Evolutionary conservation across 768 basidiomycete species (phyloP).

Genomic region (Cystobasidiopsis lactophilus): DNA sequence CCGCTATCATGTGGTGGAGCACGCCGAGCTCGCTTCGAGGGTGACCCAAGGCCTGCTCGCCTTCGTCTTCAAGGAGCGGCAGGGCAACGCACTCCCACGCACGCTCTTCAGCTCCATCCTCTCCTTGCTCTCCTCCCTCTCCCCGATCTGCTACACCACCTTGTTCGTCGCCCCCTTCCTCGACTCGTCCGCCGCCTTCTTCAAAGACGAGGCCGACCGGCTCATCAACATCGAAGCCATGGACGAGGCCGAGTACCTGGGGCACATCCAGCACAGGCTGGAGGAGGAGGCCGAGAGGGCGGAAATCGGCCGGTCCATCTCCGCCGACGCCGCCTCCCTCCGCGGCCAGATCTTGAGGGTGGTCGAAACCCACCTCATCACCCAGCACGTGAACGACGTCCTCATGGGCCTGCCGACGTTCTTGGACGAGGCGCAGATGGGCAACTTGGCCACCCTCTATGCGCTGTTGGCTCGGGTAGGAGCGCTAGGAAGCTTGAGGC

Average conservation of each 20-base stretch:
- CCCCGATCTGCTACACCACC: conserved; percentile 42
- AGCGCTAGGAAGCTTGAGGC: conserved; percentile 34
- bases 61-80: conserved; percentile 42
- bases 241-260: conserved; percentile 24
- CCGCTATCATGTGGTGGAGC: conserved; percentile 33
- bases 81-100: conserved; percentile 72
- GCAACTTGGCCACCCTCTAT: conserved; percentile 36
- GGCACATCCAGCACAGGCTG: conserved; percentile 47
- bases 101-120: conserved; percentile 48
- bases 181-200: conserved; percentile 51
- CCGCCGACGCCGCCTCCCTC: not conserved
- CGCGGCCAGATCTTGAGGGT: conserved; percentile 32
- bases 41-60: conserved; percentile 31
- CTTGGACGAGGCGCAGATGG: conserved; percentile 26
- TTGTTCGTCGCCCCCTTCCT: conserved; percentile 65
- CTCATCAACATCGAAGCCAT: conserved; percentile 39
- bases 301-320: not conserved
- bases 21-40: conserved; percentile 28
- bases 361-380: conserved; percentile 35
- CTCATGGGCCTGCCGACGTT: conserved; percentile 31
- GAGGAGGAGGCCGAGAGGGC: conserved; percentile 44
- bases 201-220: conserved; percentile 45
- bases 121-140: conserved; percentile 13
- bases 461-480: conserved; percentile 38
- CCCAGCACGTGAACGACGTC: conserved; percentile 29